These are phyloP conservation scores for Verticillium longisporum DNA, from an alignment of 2,329 filamentous ascomycete species.

Conservation along the genomic window DNA sequence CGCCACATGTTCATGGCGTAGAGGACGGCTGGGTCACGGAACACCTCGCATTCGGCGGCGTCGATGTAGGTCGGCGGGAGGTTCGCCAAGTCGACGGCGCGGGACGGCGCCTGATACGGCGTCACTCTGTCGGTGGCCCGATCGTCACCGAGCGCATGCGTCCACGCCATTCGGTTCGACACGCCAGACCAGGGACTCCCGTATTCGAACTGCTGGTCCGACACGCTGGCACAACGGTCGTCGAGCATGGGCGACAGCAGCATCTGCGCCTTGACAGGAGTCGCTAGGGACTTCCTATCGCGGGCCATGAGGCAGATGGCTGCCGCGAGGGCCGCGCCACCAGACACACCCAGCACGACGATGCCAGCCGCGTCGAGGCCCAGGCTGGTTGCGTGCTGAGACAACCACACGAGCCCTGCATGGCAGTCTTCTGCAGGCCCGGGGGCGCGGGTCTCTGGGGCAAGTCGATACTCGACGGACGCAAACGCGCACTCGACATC, in stretches of 20 bases:
- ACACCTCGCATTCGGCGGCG: slow-evolving; percentile 14
- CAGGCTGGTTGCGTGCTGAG: slow-evolving; percentile 7
- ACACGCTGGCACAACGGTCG: slow-evolving; percentile 11
- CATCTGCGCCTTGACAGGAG: slow-evolving; percentile 14
- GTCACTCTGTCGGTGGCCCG: slow-evolving; percentile 8
- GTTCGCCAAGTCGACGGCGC: slow-evolving; percentile 9
- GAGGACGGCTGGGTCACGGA: slow-evolving; percentile 12
- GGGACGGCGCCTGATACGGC: slow-evolving; percentile 11
- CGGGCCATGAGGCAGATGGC: slow-evolving; percentile 9
- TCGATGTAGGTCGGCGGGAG: slow-evolving; percentile 15
- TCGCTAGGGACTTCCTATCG: slow-evolving; percentile 7
- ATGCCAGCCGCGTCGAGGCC: slow-evolving; percentile 11
- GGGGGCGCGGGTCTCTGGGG: slow-evolving; percentile 16
- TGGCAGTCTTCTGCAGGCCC: slow-evolving; percentile 13
- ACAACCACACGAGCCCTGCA: slow-evolving; percentile 12
- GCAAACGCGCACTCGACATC: slow-evolving; percentile 14
- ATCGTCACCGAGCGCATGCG: slow-evolving; percentile 8
- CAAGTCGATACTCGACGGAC: slow-evolving; percentile 18
- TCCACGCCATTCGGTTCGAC: slow-evolving; percentile 11
- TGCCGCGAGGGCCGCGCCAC: not conserved
- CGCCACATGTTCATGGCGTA: slow-evolving; percentile 14
- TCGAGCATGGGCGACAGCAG: slow-evolving; percentile 15
- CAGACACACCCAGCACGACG: slow-evolving; percentile 11
- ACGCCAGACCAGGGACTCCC: slow-evolving; percentile 12
- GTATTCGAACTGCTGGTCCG: slow-evolving; percentile 14